phyloP scores from a whole-genome alignment of 2,329 filamentous ascomycete species.

The Sordariomycetes sp. region DNA sequence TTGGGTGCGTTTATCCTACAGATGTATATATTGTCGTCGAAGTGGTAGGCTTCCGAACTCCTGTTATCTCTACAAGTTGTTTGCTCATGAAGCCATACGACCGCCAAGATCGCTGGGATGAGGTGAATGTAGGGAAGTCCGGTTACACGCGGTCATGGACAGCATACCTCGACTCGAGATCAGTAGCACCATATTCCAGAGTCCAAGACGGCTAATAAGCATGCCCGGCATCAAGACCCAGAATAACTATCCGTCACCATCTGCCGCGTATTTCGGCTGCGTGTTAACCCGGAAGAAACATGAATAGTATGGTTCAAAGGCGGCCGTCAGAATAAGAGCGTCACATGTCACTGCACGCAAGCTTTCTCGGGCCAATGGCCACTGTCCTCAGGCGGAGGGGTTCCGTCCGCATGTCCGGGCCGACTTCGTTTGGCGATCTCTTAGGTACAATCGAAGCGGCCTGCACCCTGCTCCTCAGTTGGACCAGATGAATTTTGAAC shows the following conservation, averaged over 20 bases:
- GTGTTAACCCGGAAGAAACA: too few species aligned
- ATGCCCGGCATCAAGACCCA: neutral
- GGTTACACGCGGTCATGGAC: too few species aligned
- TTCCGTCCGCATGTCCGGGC: neutral
- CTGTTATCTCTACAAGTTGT: neutral
- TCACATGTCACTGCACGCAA: neutral
- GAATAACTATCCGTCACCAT: conserved; percentile 1
- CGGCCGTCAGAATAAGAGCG: neutral
- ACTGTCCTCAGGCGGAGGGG: neutral
- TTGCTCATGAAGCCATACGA: neutral
- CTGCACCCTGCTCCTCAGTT: neutral
- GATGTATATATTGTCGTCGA: neutral
- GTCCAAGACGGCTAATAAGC: conserved; percentile 5
- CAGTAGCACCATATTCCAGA: too few species aligned
- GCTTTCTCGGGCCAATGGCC: neutral
- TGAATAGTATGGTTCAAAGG: too few species aligned
- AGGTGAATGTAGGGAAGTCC: too few species aligned
- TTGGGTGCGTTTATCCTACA: neutral
- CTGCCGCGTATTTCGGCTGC: conserved; percentile 1
- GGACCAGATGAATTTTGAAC: neutral
- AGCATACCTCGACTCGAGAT: too few species aligned
- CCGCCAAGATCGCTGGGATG: too few species aligned
- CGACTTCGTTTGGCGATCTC: conserved; percentile 3
- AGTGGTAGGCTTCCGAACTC: neutral
- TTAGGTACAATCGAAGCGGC: neutral